Evolutionary conservation across 208 protist species (phyloP), one percentile per base, ranked within the genome.

Genomic region (Naegleria lovaniensis): DNA sequence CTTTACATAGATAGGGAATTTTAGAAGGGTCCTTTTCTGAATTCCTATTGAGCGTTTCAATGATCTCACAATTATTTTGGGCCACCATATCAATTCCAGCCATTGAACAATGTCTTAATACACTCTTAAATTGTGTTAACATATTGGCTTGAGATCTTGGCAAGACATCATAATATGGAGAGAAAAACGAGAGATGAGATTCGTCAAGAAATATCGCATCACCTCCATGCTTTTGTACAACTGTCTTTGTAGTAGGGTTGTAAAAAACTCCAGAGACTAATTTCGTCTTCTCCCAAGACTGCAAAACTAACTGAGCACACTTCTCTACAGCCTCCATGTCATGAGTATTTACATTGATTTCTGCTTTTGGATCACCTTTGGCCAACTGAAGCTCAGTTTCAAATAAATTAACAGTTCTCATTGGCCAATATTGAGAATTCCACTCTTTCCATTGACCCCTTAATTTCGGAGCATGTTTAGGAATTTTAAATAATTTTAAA

Each of bases 1-100:
- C 94, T 41, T 95, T 97, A 11, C 95, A 96, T n/a, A 98, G 92
- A 92, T 98, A 98, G 39, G 95, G 90, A 52, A 83, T 41, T 33
- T 67, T 88, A 36, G 19, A 25, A 79, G 19, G 29, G 11, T 79
- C 67, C 11, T 33, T 33, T 41, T 33, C 38, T 40, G 76, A 38
- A 39, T 29, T 67, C 19, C 19, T 67, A 67, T 15, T 15, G 4
- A 67, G 55, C 13, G 11, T 67, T 4, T 67, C 55, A 67, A 67
- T 67, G 3, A 29, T 67, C 55, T 67, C 55, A 29, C 0, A 36
- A 79, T n/a, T 36, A 33, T 36, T 1, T 36, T 79, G 16, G 9
- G 67, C 16, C 25, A 79, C 25, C 6, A 36, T 33, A 7, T 29
- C 67, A 11, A 79, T 33, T 36, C 29, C 67, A 36, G 36, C 16